These are phyloP conservation scores for Blastobotrys chiropterorum DNA, from an alignment of 805 yeast genomes.

Conservation along the genomic window DNA sequence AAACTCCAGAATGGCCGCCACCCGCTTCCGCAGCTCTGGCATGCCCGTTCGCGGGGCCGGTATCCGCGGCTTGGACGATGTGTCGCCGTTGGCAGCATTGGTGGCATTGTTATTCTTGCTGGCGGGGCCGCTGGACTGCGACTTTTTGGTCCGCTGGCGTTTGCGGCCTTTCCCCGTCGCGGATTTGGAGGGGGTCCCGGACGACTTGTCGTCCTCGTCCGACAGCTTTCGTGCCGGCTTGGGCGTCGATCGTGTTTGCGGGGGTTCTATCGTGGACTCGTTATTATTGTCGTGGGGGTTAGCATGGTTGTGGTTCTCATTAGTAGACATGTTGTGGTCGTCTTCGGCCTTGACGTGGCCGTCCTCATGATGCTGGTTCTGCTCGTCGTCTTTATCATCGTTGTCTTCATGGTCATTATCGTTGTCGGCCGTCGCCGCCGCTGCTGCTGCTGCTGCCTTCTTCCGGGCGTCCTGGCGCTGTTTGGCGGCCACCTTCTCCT, in stretches of 20 bases:
- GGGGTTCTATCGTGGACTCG: not conserved
- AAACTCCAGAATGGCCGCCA: slow-evolving; percentile 87
- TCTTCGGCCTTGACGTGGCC: slow-evolving; percentile 13
- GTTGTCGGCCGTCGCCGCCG: not conserved
- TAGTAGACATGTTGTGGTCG: not conserved
- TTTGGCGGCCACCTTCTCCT: slow-evolving; percentile 15
- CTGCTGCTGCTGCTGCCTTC: not conserved
- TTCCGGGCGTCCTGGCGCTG: not conserved
- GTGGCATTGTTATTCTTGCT: slow-evolving; percentile 4
- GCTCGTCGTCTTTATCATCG: slow-evolving; percentile 5
- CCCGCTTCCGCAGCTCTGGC: slow-evolving; percentile 80
- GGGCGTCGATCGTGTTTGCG: not conserved
- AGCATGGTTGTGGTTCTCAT: not conserved
- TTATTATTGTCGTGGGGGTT: not conserved
- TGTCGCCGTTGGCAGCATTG: slow-evolving; percentile 20
- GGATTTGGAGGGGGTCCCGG: not conserved
- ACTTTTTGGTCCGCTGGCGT: not conserved
- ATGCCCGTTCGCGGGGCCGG: slow-evolving; percentile 72
- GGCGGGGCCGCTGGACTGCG: slow-evolving; percentile 3
- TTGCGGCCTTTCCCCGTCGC: not conserved
- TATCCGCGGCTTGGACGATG: slow-evolving; percentile 72
- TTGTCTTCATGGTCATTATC: not conserved
- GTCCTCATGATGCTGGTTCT: slow-evolving; percentile 8
- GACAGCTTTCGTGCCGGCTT: not conserved
- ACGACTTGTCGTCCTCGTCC: not conserved